Conservation (phyloP, 331 rosid species). For the Pyrus hybrid region DNA sequence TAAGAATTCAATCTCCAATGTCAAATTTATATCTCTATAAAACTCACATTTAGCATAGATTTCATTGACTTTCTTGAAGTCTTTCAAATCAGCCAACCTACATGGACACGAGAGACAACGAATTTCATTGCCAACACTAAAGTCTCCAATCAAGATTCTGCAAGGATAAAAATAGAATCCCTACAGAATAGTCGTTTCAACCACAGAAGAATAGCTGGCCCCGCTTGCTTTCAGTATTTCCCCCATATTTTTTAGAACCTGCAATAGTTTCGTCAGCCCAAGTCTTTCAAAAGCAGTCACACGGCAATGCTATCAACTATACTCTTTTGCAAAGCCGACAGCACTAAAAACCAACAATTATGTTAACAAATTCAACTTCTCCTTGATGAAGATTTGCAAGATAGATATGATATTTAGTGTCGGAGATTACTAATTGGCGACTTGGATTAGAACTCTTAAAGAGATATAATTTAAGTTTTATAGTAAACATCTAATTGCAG, state of each 20-base stretch:
- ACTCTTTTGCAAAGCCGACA: neutral
- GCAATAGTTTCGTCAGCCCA: neutral
- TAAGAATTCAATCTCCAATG: neutral
- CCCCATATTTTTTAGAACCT: constrained; percentile 85
- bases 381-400: neutral
- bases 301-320: neutral
- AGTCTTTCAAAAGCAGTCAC: neutral
- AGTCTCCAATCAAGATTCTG: neutral
- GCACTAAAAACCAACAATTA: neutral
- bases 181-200: constrained; percentile 83
- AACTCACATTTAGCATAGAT: constrained; percentile 83
- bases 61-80: constrained; percentile 74
- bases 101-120: neutral
- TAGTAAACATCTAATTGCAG: no score
- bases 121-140: neutral
- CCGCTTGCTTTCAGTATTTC: constrained; percentile 85
- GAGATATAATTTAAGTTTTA: no score
- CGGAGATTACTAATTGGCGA: neutral
- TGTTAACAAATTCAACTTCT: neutral
- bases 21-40: constrained; percentile 2
- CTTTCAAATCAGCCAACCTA: constrained; percentile 68
- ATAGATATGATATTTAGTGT: no score
- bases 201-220: constrained; percentile 60
- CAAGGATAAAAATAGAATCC: neutral
- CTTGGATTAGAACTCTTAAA: no score